Percentiles rank a stretch among this genome's conserved stretches.
Evolutionary conservation across 2,329 filamentous ascomycete species (phyloP).

Genomic region (Dactylellina haptotyla): DNA sequence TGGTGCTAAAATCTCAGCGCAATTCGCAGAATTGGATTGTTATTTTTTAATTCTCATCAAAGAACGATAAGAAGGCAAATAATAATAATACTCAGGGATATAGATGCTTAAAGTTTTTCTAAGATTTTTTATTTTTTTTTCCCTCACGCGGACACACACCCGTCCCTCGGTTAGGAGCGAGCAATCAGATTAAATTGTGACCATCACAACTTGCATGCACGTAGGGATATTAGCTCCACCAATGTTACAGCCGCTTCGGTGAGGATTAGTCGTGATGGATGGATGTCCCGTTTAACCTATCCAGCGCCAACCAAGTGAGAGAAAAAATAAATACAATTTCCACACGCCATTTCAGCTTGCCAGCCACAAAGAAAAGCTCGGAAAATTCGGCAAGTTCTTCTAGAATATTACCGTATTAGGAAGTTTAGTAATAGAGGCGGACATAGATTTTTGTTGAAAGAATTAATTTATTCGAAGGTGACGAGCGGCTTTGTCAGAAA

Average conservation of each 20-base stretch:
- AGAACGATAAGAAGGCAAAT: constrained; percentile 10
- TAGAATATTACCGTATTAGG: constrained; percentile 34
- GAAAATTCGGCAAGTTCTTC: background rate
- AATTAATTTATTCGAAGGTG: background rate
- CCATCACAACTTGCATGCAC: constrained; percentile 18
- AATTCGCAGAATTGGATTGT: constrained; percentile 20
- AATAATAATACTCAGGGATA: constrained; percentile 8
- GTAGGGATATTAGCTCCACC: constrained; percentile 36
- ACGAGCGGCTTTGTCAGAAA: background rate
- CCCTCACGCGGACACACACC: too few species aligned
- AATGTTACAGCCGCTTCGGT: constrained; percentile 32
- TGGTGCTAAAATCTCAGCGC: constrained; percentile 1
- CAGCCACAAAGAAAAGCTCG: background rate
- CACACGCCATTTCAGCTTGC: constrained; percentile 4
- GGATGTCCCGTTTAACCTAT: background rate
- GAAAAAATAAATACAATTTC: constrained; percentile 37
- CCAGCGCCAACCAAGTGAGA: constrained; percentile 3
- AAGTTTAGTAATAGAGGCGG: constrained; percentile 3
- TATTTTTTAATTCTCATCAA: background rate
- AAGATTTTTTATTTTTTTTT: background rate
- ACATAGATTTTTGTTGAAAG: background rate
- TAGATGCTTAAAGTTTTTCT: too few species aligned
- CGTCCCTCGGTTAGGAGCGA: background rate
- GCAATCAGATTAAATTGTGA: constrained; percentile 25
- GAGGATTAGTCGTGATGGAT: constrained; percentile 2